Evolutionary conservation across 2,329 filamentous ascomycete species (phyloP).

Genomic region (Aspergillus costaricaensis): DNA sequence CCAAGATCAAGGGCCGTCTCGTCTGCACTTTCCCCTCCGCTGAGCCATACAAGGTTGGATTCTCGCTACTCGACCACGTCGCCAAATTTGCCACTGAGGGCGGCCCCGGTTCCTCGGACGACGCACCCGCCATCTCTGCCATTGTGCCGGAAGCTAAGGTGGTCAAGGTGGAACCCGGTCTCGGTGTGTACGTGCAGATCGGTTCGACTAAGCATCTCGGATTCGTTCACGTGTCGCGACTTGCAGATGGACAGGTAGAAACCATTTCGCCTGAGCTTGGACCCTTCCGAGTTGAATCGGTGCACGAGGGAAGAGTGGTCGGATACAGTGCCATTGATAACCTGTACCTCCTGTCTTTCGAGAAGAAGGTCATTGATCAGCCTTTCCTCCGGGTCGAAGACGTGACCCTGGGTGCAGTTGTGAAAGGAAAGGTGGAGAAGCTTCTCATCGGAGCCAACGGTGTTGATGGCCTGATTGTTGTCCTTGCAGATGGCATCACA

Average conservation of each 20-base stretch:
- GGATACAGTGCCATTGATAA: conserved; percentile 88
- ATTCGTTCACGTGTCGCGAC: conserved; percentile 91
- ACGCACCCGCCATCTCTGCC: conserved; percentile 59
- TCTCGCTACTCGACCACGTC: conserved; percentile 86
- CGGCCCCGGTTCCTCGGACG: conserved; percentile 46
- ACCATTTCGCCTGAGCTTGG: conserved; percentile 74
- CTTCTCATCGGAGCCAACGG: conserved; percentile 77
- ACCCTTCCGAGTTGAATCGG: conserved; percentile 73
- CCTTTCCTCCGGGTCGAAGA: conserved; percentile 91
- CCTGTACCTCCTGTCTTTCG: conserved; percentile 79
- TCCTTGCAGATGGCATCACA: conserved; percentile 80
- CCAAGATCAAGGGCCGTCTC: conserved; percentile 81
- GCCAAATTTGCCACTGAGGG: conserved; percentile 57
- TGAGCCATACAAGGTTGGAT: conserved; percentile 78
- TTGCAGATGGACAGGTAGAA: conserved; percentile 89
- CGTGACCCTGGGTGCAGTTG: conserved; percentile 74
- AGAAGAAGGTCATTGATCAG: conserved; percentile 80
- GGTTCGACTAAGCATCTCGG: conserved; percentile 67
- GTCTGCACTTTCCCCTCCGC: conserved; percentile 82
- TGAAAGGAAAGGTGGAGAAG: conserved; percentile 83
- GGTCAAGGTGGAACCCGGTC: conserved; percentile 72
- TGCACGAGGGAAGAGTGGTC: conserved; percentile 78
- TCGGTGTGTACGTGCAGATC: conserved; percentile 79
- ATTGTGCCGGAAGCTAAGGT: conserved; percentile 77
- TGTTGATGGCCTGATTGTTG: conserved; percentile 77